Evolutionary conservation across 768 basidiomycete genomes (phyloP).

Genomic region (Amanita rimosa): DNA sequence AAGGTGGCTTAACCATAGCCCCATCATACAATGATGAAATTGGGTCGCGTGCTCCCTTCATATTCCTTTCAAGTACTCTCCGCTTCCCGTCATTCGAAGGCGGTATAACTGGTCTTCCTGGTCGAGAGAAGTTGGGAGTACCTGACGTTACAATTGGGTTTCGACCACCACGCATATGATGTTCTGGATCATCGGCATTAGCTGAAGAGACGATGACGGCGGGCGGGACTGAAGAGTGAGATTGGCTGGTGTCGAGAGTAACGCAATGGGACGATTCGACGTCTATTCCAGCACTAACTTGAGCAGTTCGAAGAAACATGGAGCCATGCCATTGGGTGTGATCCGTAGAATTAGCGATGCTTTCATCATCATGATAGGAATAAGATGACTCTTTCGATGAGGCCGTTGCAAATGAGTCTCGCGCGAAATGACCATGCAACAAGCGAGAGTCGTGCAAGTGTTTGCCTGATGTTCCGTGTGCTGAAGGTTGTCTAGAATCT

Average conservation of each 20-base stretch:
- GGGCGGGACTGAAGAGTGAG: constrained; percentile 27
- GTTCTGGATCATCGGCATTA: constrained; percentile 12
- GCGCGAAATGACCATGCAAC: constrained; percentile 35
- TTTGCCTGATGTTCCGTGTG: constrained; percentile 8
- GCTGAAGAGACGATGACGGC: constrained; percentile 46
- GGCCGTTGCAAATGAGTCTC: constrained; percentile 29
- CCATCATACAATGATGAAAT: background rate
- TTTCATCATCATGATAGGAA: constrained; percentile 24
- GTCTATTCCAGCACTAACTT: constrained; percentile 5
- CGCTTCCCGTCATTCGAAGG: constrained; percentile 33
- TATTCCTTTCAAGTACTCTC: constrained; percentile 39
- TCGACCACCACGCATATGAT: constrained; percentile 18
- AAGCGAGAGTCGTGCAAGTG: constrained; percentile 24
- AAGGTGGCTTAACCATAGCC: background rate
- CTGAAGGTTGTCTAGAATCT: background rate
- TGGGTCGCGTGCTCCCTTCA: background rate
- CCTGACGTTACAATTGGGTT: constrained; percentile 33
- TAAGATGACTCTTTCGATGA: constrained; percentile 23
- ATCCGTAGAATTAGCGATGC: constrained; percentile 21
- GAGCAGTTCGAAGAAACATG: constrained; percentile 4
- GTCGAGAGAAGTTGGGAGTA: constrained; percentile 53
- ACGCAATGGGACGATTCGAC: constrained; percentile 6
- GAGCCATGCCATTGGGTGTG: constrained; percentile 6
- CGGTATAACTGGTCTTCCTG: constrained; percentile 34
- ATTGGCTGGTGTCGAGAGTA: constrained; percentile 6